phyloP scores from a whole-genome alignment of 202 grass and related monocot species.

The Alloteropsis angusta region DNA sequence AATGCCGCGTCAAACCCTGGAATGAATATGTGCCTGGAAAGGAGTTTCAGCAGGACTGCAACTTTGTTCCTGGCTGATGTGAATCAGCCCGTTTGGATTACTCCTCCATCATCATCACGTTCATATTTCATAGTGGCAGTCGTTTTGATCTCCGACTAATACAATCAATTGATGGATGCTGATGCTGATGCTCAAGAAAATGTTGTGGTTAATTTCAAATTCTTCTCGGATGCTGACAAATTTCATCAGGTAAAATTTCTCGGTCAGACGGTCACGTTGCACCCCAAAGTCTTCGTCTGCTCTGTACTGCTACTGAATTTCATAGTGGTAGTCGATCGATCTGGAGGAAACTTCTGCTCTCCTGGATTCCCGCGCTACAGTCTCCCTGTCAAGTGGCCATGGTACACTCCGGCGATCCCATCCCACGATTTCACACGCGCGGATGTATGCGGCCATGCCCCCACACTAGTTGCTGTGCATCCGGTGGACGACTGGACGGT shows the following conservation, averaged over 20 bases:
- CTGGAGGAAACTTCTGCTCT: neutral
- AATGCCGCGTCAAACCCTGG: conserved; percentile 10
- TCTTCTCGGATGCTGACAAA: neutral
- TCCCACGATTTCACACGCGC: neutral
- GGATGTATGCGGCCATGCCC: neutral
- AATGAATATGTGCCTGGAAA: conserved; percentile 19
- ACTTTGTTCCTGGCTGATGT: neutral
- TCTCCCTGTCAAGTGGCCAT: neutral
- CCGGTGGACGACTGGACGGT: too few relatives aligned
- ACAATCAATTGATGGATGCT: neutral
- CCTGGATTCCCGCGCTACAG: neutral
- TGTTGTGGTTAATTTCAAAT: neutral
- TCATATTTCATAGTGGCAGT: neutral
- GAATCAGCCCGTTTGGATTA: neutral
- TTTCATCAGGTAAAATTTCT: neutral
- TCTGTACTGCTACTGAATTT: neutral
- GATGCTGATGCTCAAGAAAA: too few relatives aligned
- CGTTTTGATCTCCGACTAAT: neutral
- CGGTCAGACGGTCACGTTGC: neutral
- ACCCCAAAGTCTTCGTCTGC: neutral
- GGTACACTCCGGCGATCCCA: neutral
- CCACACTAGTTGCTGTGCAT: neutral
- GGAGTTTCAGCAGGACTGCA: neutral
- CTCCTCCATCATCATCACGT: neutral
- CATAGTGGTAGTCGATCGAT: neutral